Evolutionary conservation across 106 monocot species (phyloP).

Genomic region (Dendrobium nobile): DNA sequence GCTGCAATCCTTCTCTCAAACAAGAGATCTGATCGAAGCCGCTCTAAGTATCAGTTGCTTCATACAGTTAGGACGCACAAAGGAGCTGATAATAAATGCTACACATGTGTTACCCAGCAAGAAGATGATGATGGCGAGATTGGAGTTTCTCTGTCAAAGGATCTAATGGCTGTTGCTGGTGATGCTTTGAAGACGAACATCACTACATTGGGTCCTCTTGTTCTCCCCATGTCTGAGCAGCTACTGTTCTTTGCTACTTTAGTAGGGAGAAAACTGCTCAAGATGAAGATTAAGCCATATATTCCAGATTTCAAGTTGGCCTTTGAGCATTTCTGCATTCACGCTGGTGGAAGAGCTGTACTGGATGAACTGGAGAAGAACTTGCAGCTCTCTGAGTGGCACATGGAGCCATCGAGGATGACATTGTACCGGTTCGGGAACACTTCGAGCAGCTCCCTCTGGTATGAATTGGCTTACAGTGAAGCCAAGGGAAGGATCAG

Average conservation of each 20-base stretch:
- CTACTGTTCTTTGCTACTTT: constrained; percentile 65
- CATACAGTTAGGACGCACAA: constrained; percentile 60
- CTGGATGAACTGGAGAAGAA: constrained; percentile 23
- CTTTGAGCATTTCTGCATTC: constrained; percentile 28
- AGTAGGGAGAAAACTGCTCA: constrained; percentile 48
- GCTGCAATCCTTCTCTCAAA: constrained; percentile 31
- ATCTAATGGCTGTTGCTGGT: constrained; percentile 67
- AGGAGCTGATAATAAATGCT: constrained; percentile 63
- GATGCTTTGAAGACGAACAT: constrained; percentile 75
- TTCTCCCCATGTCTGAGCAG: constrained; percentile 72
- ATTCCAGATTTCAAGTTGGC: constrained; percentile 62
- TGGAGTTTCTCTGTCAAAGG: constrained; percentile 63
- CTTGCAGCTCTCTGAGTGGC: constrained; percentile 24
- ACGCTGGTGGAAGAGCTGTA: constrained; percentile 19
- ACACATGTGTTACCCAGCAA: constrained; percentile 44
- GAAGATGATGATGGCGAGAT: constrained; percentile 47
- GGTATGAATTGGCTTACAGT: constrained; percentile 18
- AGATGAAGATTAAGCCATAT: constrained; percentile 50
- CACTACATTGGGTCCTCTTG: constrained; percentile 58
- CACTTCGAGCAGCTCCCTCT: constrained; percentile 19
- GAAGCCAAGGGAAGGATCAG: constrained; percentile 17
- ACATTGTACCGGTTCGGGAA: constrained; percentile 18
- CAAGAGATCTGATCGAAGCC: constrained; percentile 20
- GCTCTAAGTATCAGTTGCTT: constrained; percentile 51
- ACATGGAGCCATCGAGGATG: constrained; percentile 27